These are phyloP conservation scores for Stevia rebaudiana DNA, from an alignment of 140 eudicot species.

Conservation along the genomic window DNA sequence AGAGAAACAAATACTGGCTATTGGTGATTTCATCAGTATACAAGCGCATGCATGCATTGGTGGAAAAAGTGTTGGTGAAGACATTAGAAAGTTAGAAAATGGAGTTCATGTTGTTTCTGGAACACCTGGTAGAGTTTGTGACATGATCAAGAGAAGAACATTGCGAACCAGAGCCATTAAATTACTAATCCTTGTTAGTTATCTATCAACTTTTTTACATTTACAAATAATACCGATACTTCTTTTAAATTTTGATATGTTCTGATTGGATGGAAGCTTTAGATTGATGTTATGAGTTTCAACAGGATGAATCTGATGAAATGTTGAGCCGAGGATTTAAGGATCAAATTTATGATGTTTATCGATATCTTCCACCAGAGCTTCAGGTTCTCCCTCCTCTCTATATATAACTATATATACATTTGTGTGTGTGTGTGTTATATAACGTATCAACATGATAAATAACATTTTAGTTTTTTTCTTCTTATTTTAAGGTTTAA, in stretches of 20 bases:
- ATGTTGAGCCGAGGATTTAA: conserved; percentile 99
- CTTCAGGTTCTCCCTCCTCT: no score
- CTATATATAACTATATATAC: no score
- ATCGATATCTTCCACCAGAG: conserved; percentile 96
- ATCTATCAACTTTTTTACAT: background rate
- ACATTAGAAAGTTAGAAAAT: conserved; percentile 71
- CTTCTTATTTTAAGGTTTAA: no score
- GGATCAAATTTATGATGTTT: conserved; percentile 98
- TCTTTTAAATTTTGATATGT: background rate
- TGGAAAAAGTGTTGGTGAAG: conserved; percentile 97
- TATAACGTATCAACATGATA: no score
- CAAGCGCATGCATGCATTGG: conserved; percentile 98
- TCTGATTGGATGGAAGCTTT: background rate
- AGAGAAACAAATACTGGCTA: conserved; percentile 69
- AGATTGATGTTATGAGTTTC: background rate
- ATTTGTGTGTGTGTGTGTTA: no score
- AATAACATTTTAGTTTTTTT: no score
- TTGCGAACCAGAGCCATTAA: conserved; percentile 81
- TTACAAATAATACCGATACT: background rate
- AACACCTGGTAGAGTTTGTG: conserved; percentile 96
- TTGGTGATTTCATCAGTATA: conserved; percentile 70
- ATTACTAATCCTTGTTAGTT: conserved; percentile 72
- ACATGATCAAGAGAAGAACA: conserved; percentile 95
- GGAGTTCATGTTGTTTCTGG: conserved; percentile 99
- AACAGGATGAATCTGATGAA: conserved; percentile 96